These are phyloP conservation scores for Termitomyces sp. DNA, from an alignment of 768 basidiomycete species.

Conservation along the genomic window DNA sequence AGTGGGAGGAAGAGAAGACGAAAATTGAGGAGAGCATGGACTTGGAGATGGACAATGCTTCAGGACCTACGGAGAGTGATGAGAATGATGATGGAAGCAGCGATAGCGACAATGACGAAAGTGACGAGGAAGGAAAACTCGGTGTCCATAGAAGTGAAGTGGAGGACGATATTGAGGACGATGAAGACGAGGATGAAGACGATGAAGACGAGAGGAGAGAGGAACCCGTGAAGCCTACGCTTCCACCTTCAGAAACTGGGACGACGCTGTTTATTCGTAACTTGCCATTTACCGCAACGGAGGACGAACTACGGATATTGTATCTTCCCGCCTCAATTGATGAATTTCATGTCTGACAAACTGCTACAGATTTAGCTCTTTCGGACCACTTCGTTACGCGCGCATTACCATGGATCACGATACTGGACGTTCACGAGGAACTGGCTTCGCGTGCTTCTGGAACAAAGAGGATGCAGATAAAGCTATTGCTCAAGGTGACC, in stretches of 20 bases:
- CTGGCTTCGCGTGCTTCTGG: constrained; percentile 98
- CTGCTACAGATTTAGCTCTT: constrained; percentile 71
- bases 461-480: constrained; percentile 85
- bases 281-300: constrained; percentile 85
- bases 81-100: constrained; percentile 22
- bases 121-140: constrained; percentile 34
- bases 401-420: constrained; percentile 81
- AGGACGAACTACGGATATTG: constrained; percentile 86
- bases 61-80: constrained; percentile 22
- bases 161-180: constrained; percentile 34
- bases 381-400: constrained; percentile 90
- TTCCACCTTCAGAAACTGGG: constrained; percentile 82
- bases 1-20: constrained; percentile 78
- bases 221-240: constrained; percentile 51
- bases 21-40: constrained; percentile 40
- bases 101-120: constrained; percentile 30
- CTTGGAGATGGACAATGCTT: constrained; percentile 29
- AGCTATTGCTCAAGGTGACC: constrained; percentile 75
- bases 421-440: constrained; percentile 86
- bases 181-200: constrained; percentile 25
- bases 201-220: constrained; percentile 30
- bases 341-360: background rate
- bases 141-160: constrained; percentile 40
- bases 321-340: constrained; percentile 31
- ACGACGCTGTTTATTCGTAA: constrained; percentile 94